These are phyloP conservation scores for Alectoria sarmentosa DNA, from an alignment of 495 filamentous ascomycete species.

Conservation along the genomic window DNA sequence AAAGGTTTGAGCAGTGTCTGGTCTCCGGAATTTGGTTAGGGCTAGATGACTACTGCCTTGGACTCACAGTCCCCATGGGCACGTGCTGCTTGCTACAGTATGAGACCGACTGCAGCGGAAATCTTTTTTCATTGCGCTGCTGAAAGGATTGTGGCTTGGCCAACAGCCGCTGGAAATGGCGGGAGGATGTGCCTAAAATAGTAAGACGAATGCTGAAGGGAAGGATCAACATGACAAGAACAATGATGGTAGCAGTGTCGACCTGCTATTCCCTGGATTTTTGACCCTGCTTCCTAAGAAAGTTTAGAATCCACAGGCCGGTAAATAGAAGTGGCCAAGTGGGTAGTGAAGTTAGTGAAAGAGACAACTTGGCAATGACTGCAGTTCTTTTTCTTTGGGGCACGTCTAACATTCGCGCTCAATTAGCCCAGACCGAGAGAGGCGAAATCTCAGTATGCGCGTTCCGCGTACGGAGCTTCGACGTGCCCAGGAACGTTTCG, in stretches of 20 bases:
- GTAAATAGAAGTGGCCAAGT: background rate
- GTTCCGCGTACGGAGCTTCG: too few species aligned
- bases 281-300: too few species aligned
- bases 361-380: background rate
- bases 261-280: background rate
- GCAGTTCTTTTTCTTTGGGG: background rate
- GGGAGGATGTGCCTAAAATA: background rate
- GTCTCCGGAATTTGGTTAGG: background rate
- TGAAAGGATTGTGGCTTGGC: background rate
- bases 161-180: background rate
- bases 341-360: background rate
- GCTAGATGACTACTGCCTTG: background rate
- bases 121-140: background rate
- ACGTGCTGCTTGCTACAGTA: background rate
- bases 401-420: background rate
- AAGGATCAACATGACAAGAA: background rate
- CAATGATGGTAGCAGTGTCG: background rate
- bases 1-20: background rate
- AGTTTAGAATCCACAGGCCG: background rate
- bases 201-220: background rate
- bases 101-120: background rate
- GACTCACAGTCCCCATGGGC: background rate
- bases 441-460: background rate
- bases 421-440: background rate
- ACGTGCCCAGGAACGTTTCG: too few species aligned